Evolutionary conservation across 306 rosid genomes (phyloP).

Genomic region (Castanea sativa): DNA sequence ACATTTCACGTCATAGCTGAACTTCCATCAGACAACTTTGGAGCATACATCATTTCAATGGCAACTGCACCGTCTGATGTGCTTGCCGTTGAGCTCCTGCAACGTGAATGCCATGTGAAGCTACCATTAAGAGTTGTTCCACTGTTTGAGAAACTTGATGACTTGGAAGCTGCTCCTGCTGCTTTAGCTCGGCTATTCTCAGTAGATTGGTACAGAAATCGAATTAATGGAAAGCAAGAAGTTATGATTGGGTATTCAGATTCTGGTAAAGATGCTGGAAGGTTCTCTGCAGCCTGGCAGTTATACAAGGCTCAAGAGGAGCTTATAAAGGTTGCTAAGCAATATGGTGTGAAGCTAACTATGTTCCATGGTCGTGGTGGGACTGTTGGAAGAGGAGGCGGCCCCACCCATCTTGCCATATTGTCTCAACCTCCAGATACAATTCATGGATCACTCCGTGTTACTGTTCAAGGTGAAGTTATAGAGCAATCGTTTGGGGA

Average conservation of each 20-base stretch:
- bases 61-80: conserved; percentile 96
- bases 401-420: conserved; percentile 98
- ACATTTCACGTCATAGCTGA: conserved; percentile 87
- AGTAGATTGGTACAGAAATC: conserved; percentile 74
- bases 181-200: conserved; percentile 90
- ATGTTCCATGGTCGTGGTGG: conserved; percentile 99
- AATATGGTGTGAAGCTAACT: conserved; percentile 82
- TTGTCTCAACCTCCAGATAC: conserved; percentile 97
- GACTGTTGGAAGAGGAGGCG: conserved; percentile 98
- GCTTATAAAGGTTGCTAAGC: conserved; percentile 79
- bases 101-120: conserved; percentile 81
- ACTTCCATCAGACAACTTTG: conserved; percentile 86
- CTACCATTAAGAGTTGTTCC: conserved; percentile 90
- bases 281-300: conserved; percentile 98
- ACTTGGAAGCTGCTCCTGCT: conserved; percentile 94
- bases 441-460: conserved; percentile 93
- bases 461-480: conserved; percentile 96
- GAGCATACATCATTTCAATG: conserved; percentile 98
- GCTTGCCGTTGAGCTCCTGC: conserved; percentile 90
- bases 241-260: conserved; percentile 99
- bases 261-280: conserved; percentile 98
- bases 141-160: conserved; percentile 88
- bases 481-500: conserved; percentile 96
- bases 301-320: conserved; percentile 97
- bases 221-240: conserved; percentile 90